Percentiles rank a stretch among this genome's conserved stretches.
Evolutionary conservation across 495 filamentous ascomycete species (phyloP).

Genomic region (Aspergillus cristatus): DNA sequence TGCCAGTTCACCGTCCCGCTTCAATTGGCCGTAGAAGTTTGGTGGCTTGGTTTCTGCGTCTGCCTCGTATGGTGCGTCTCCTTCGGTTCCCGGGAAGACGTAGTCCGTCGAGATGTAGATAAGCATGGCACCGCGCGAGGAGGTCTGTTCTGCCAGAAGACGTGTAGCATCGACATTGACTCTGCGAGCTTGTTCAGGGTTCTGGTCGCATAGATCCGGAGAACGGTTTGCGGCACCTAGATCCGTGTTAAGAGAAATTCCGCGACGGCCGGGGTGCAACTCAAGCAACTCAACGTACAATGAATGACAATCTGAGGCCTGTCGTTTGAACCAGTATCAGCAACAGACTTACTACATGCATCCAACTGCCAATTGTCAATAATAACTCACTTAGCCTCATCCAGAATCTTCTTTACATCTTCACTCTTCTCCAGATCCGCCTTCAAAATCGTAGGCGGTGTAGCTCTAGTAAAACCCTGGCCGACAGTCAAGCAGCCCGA

Average conservation of each 20-base stretch:
- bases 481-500: slow-evolving; percentile 68
- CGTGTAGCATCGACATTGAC: slow-evolving; percentile 69
- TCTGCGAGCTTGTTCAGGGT: slow-evolving; percentile 64
- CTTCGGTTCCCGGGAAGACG: slow-evolving; percentile 72
- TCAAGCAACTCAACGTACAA: slow-evolving; percentile 42
- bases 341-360: background rate
- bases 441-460: slow-evolving; percentile 64
- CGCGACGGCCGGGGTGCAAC: too few relatives aligned
- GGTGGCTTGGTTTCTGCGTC: slow-evolving; percentile 57
- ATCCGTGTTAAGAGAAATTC: too few relatives aligned
- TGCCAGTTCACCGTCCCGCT: slow-evolving; percentile 72
- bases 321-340: slow-evolving; percentile 6
- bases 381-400: slow-evolving; percentile 40
- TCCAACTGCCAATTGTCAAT: background rate
- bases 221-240: slow-evolving; percentile 84
- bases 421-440: slow-evolving; percentile 56
- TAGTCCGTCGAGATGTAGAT: slow-evolving; percentile 96
- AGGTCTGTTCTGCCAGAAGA: slow-evolving; percentile 56
- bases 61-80: slow-evolving; percentile 77
- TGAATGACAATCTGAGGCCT: slow-evolving; percentile 81
- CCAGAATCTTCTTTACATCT: slow-evolving; percentile 54
- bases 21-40: slow-evolving; percentile 83
- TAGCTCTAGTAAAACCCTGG: slow-evolving; percentile 67
- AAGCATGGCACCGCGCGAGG: slow-evolving; percentile 53
- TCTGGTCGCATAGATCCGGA: slow-evolving; percentile 72